Evolutionary conservation across 306 rosid genomes (phyloP).

Genomic region (Dryas drummondii): DNA sequence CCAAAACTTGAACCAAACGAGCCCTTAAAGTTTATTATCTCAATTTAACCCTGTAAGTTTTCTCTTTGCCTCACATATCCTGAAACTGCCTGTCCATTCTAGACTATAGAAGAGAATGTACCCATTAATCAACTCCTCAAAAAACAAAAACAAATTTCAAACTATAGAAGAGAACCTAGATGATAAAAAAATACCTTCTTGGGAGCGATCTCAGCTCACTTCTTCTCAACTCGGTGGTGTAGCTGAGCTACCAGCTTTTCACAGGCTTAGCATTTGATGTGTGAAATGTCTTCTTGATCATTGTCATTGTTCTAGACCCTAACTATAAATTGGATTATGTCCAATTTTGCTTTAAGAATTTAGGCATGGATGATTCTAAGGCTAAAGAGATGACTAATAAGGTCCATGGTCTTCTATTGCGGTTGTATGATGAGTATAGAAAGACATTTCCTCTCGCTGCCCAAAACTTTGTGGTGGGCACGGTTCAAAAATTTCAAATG

Average conservation of each 20-base stretch:
- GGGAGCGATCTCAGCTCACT: slow-evolving; percentile 73
- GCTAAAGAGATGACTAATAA: not conserved
- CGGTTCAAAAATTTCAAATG: too few species aligned
- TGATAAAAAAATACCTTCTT: slow-evolving; percentile 57
- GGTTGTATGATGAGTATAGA: not conserved
- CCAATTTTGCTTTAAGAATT: not conserved
- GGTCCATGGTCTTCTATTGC: not conserved
- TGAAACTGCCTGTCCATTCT: too few species aligned
- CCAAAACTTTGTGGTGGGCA: not conserved
- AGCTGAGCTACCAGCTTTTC: slow-evolving; percentile 77
- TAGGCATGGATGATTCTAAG: not conserved
- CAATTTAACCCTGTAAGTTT: too few species aligned
- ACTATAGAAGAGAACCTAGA: slow-evolving; percentile 20
- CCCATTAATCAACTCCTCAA: slow-evolving; percentile 24
- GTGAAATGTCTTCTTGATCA: slow-evolving; percentile 62
- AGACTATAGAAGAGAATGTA: too few species aligned
- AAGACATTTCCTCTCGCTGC: too few species aligned
- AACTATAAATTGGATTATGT: slow-evolving; percentile 1
- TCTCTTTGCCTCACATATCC: too few species aligned
- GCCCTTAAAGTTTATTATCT: too few species aligned
- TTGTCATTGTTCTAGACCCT: not conserved
- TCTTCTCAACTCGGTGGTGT: slow-evolving; percentile 62
- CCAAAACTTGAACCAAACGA: too few species aligned
- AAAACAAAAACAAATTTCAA: not conserved
- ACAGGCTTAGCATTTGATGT: slow-evolving; percentile 86